A percentile compares a stretch with the other conserved stretches of the same genome.
These are phyloP conservation scores for Camellia sinensis DNA, from an alignment of 148 eudicot species.

Conservation along the genomic window DNA sequence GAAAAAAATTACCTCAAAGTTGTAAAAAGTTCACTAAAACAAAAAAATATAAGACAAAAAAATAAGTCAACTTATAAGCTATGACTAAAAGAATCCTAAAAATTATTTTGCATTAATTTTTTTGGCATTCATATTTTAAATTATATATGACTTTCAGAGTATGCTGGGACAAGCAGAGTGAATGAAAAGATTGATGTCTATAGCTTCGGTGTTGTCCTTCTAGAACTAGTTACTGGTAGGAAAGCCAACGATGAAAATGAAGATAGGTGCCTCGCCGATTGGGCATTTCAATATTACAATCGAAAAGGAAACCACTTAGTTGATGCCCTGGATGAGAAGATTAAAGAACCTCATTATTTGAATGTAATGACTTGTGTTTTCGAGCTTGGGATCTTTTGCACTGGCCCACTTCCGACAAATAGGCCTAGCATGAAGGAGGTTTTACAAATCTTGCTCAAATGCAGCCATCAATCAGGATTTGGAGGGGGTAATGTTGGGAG, in stretches of 20 bases:
- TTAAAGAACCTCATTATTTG: slow-evolving; percentile 25
- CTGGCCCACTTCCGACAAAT: slow-evolving; percentile 26
- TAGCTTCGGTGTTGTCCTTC: slow-evolving; percentile 38
- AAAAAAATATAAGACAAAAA: too few relatives aligned
- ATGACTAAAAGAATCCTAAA: too few relatives aligned
- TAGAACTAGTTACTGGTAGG: slow-evolving; percentile 38
- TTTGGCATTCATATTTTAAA: neutral
- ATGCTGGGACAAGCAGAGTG: slow-evolving; percentile 28
- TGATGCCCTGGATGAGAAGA: slow-evolving; percentile 30
- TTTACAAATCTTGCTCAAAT: neutral
- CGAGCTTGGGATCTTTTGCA: slow-evolving; percentile 35
- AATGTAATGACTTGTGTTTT: slow-evolving; percentile 31
- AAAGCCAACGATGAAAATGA: slow-evolving; percentile 33
- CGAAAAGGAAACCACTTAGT: slow-evolving; percentile 20
- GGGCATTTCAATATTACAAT: slow-evolving; percentile 25
- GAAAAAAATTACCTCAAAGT: too few relatives aligned
- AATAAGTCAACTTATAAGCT: too few relatives aligned
- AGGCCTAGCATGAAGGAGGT: slow-evolving; percentile 37
- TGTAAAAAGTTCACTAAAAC: too few relatives aligned
- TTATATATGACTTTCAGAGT: slow-evolving; percentile 24
- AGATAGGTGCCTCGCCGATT: slow-evolving; percentile 21
- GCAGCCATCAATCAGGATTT: too few relatives aligned
- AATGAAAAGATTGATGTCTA: slow-evolving; percentile 41
- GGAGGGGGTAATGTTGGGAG: too few relatives aligned
- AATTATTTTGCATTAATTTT: too few relatives aligned